These are phyloP conservation scores for Verticillium tricorpus DNA, from an alignment of 2,329 filamentous ascomycete species.

Conservation along the genomic window DNA sequence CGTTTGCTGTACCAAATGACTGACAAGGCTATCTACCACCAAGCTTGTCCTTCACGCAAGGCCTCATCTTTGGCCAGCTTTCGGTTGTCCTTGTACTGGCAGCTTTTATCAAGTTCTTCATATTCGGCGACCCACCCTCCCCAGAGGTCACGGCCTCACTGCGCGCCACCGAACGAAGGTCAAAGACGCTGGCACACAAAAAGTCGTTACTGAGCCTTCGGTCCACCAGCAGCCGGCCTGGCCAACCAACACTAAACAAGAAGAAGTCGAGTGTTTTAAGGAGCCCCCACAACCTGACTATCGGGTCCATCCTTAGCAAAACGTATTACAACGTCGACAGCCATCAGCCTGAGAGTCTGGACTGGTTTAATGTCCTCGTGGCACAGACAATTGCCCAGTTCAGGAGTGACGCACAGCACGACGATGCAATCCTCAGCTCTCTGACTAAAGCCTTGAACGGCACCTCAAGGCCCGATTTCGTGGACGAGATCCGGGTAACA, in stretches of 20 bases:
- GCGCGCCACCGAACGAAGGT: conserved; percentile 69
- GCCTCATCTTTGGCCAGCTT: conserved; percentile 87
- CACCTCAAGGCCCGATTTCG: conserved; percentile 79
- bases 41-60: conserved; percentile 88
- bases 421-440: conserved; percentile 83
- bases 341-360: conserved; percentile 92
- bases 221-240: conserved; percentile 34
- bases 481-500: conserved; percentile 90
- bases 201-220: conserved; percentile 65
- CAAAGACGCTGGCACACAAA: conserved; percentile 71
- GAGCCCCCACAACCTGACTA: conserved; percentile 71
- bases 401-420: conserved; percentile 83
- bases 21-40: background rate
- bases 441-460: conserved; percentile 84
- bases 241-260: conserved; percentile 46
- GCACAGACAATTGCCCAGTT: conserved; percentile 97
- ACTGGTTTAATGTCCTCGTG: conserved; percentile 98
- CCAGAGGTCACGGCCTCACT: conserved; percentile 74
- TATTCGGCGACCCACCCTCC: conserved; percentile 89
- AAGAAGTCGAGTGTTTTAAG: conserved; percentile 71
- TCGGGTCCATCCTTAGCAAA: conserved; percentile 90
- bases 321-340: conserved; percentile 96
- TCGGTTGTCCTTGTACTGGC: conserved; percentile 88
- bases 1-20: background rate
- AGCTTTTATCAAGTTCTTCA: conserved; percentile 99